Evolutionary conservation across 345 rosid genomes (phyloP), one percentile per base, ranked within the genome.

Genomic region (Lepidium africanum): DNA sequence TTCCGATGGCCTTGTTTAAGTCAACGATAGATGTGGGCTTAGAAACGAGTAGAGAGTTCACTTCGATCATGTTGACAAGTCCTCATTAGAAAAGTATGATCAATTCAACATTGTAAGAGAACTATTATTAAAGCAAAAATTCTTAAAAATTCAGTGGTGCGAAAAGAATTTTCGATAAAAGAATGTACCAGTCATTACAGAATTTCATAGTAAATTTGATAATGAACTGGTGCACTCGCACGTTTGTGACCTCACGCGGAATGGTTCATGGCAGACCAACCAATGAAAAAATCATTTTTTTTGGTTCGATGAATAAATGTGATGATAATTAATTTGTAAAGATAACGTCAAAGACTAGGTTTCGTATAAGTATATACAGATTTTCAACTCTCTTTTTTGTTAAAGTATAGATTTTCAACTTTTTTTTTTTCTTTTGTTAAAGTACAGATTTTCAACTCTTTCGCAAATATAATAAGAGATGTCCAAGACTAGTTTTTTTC

Each of bases 221-320:
- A 55, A 36, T 54, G 64, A 71, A 54, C 15, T 45, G 50, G 27
- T 17, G 58, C 38, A 56, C 4, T 14, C 36, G 10, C 51, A 57
- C 48, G 59, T 11, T 63, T 65, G 42, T 56, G 70, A 56, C 27
- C 51, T 63, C 57, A 72, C 25, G 16, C 65, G 45, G 58, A 71
- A 71, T 71, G 69, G 35, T 63, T 71, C 63, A 71, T 54, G 70
- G 16, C 54, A 52, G 47, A 69, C 55, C 25, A 46, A 55, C 76
- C 9, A 55, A 63, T 35, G 40, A 59, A 59, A 14, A 23, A 27
- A 27, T 27, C 32, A 27, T 27, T 27, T 27, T 38, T 37, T 15
- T 69, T 37, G 19, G 19, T 52, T 41, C 60, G 47, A 62, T 43
- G 7, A 35, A 14, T 42, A 61, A 41, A 32, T 10, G 21, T 61